Percentiles rank a stretch among this genome's conserved stretches.
These are phyloP conservation scores for Leccinellum rugosiceps DNA, from an alignment of 768 basidiomycete species.

Conservation along the genomic window DNA sequence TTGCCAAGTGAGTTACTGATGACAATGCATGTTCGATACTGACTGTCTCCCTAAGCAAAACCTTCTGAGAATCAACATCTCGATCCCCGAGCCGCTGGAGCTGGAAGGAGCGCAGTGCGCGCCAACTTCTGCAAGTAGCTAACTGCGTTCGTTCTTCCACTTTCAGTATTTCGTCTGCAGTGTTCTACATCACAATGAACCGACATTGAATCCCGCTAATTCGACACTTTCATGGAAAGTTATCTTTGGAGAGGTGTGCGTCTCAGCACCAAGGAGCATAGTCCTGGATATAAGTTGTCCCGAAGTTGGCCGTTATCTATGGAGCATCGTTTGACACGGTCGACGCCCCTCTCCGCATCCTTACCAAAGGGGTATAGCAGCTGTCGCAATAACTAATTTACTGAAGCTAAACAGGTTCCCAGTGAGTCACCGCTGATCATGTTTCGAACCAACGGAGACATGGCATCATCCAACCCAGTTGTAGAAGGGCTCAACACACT, in stretches of 20 bases:
- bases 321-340: background rate
- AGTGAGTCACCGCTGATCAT: background rate
- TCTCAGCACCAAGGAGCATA: background rate
- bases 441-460: background rate
- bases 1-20: no score
- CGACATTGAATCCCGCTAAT: background rate
- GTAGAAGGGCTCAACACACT: background rate
- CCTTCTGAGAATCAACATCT: no score
- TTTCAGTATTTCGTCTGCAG: background rate
- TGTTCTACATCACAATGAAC: no score
- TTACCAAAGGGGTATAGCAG: background rate
- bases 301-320: background rate
- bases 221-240: background rate
- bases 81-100: no score
- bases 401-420: no score
- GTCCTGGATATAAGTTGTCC: background rate
- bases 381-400: background rate
- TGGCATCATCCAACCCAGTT: background rate
- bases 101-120: no score
- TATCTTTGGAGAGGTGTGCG: background rate
- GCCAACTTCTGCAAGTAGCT: background rate
- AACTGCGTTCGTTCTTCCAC: background rate
- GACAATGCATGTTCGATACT: no score
- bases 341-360: background rate
- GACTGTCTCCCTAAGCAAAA: no score